Conservation (phyloP, 2,329 filamentous ascomycete genomes). For the Ophioceras dolichostomum region DNA sequence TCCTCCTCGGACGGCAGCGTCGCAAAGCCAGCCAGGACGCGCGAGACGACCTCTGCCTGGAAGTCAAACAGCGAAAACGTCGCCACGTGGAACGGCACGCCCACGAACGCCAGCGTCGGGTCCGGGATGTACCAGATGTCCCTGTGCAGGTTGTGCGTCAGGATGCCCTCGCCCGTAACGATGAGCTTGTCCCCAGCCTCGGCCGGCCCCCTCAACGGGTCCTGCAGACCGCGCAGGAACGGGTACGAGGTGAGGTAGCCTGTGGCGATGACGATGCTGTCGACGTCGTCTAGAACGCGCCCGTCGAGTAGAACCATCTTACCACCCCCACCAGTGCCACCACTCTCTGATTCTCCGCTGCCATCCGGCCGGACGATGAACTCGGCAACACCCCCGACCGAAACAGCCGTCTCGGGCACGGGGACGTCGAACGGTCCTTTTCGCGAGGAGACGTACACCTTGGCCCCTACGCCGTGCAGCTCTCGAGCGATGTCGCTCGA, state of each 20-base stretch:
- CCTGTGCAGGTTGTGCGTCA: conserved; percentile 55
- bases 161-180: conserved; percentile 48
- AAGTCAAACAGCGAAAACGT: conserved; percentile 62
- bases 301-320: conserved; percentile 41
- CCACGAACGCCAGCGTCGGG: conserved; percentile 50
- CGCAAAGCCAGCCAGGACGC: conserved; percentile 39
- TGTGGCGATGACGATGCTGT: conserved; percentile 52
- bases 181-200: conserved; percentile 33
- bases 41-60: conserved; percentile 49
- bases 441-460: conserved; percentile 38
- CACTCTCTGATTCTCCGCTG: conserved; percentile 17
- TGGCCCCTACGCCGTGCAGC: conserved; percentile 20
- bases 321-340: conserved; percentile 37
- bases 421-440: conserved; percentile 49
- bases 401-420: conserved; percentile 37
- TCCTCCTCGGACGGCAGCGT: conserved; percentile 28
- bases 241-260: conserved; percentile 58
- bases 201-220: conserved; percentile 27
- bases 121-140: conserved; percentile 63
- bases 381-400: conserved; percentile 36
- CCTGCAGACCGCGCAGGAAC: conserved; percentile 30
- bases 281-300: conserved; percentile 36
- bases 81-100: conserved; percentile 51
- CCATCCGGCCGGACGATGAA: conserved; percentile 19
- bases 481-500: conserved; percentile 29